These are phyloP conservation scores for Colletotrichum eremochloae DNA, from an alignment of 2,329 filamentous ascomycete species.

Conservation along the genomic window DNA sequence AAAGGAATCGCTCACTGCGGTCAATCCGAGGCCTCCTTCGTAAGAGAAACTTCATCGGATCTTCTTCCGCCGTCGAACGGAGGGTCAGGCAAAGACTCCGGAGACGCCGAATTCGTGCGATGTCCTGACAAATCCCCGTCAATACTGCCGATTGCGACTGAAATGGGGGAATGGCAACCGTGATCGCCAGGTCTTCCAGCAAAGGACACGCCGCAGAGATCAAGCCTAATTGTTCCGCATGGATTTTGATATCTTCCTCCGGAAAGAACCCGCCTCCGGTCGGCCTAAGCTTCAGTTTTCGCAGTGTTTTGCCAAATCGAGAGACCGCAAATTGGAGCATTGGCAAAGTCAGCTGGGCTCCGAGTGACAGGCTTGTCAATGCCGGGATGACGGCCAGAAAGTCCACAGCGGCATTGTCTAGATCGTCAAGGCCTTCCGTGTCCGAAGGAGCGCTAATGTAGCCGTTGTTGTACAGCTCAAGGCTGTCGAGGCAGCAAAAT, in stretches of 20 bases:
- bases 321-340: slow-evolving; percentile 3
- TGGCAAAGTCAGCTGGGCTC: neutral
- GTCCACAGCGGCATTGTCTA: neutral
- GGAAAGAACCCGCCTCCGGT: neutral
- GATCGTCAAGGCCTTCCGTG: neutral
- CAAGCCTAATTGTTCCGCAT: neutral
- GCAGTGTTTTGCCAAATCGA: slow-evolving; percentile 1
- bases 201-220: neutral
- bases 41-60: neutral
- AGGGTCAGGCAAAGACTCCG: slow-evolving; percentile 7
- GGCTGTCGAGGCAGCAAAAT: neutral
- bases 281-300: slow-evolving; percentile 7
- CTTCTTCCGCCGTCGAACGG: neutral
- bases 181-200: slow-evolving; percentile 9
- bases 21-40: slow-evolving; percentile 13
- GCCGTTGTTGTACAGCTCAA: slow-evolving; percentile 6
- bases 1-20: neutral
- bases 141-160: neutral
- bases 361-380: slow-evolving; percentile 5
- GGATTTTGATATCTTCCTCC: neutral
- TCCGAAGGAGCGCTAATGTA: neutral
- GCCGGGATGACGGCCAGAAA: slow-evolving; percentile 13
- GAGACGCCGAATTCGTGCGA: neutral
- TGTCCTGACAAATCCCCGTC: neutral
- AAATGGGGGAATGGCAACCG: neutral